Evolutionary conservation across 805 yeast genomes (phyloP), one percentile per base, ranked within the genome.

Genomic region (Hanseniaspora meyeri): DNA sequence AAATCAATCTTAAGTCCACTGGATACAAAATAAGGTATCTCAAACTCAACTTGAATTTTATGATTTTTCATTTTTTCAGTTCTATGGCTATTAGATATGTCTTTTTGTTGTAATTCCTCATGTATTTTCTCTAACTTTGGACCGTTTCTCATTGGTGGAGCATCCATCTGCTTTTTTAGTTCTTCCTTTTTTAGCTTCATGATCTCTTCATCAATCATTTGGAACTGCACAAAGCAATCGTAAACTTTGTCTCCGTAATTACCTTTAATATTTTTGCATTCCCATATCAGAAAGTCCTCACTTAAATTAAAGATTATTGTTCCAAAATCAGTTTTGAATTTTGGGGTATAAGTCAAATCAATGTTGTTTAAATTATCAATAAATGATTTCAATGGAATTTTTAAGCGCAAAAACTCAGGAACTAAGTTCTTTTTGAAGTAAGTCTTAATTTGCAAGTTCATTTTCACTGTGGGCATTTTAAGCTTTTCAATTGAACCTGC

Each of bases 311-410:
- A 86, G 11, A 77, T 71, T 1, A 87, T 93, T 40, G 75, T 75
- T 0, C 97, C 97, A 37, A 75, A 61, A 60, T 82, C 82, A 4
- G 93, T 75, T 63, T 83, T 86, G 68, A 81, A 87, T 61, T 81
- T 79, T 24, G 90, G 79, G 2, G 77, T 71, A 57, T 71, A 73
- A 50, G 71, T 70, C 58, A 74, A 72, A 60, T 80, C 74, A 4
- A 53, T 19, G 4, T 78, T 70, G 5, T 64, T 59, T 54, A 69
- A 71, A 63, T 67, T 73, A 70, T 53, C 72, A 38, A 70, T 67
- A 6, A 69, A n/a, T 8, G 57, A 53, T 6, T 53, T 54, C 2
- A 69, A 45, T 7, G 74, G 74, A 19, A 71, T 64, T 47, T 62
- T 63, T 1, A 71, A 49, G 14, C 63, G 61, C 24, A 70, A 57